These are phyloP conservation scores for Aspergillus glaucus DNA, from an alignment of 2,329 filamentous ascomycete genomes.

Conservation along the genomic window DNA sequence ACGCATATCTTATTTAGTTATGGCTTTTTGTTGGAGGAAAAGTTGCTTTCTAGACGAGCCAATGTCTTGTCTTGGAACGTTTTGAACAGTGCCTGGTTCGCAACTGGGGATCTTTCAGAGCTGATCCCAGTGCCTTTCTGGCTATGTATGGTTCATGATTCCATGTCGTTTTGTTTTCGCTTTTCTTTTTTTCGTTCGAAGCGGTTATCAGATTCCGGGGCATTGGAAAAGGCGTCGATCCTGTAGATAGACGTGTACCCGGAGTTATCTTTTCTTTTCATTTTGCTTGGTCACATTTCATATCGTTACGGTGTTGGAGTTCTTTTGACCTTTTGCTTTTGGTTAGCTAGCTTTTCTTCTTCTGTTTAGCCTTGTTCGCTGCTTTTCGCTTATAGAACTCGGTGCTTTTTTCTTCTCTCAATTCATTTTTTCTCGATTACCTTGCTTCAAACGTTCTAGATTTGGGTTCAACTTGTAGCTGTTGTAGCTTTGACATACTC, in stretches of 20 bases:
- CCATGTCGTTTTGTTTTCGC: slow-evolving; percentile 8
- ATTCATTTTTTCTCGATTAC: neutral
- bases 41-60: neutral
- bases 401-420: neutral
- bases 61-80: neutral
- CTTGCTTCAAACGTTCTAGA: neutral
- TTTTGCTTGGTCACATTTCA: neutral
- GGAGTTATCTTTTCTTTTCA: slow-evolving; percentile 1
- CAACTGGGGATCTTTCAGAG: too few relatives aligned
- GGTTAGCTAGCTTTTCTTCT: neutral
- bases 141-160: neutral
- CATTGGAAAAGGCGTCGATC: slow-evolving; percentile 7
- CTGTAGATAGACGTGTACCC: slow-evolving; percentile 11
- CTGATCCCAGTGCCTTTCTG: too few relatives aligned
- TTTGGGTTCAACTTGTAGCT: too few relatives aligned
- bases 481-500: too few relatives aligned
- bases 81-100: too few relatives aligned
- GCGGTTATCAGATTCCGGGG: neutral
- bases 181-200: neutral
- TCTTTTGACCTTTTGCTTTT: neutral
- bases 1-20: slow-evolving; percentile 10
- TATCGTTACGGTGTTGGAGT: neutral
- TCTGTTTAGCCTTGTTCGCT: neutral
- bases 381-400: neutral
- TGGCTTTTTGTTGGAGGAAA: neutral